Evolutionary conservation across 1,139 yeast species (phyloP).

Genomic region (Yamadazyma membranifaciens): DNA sequence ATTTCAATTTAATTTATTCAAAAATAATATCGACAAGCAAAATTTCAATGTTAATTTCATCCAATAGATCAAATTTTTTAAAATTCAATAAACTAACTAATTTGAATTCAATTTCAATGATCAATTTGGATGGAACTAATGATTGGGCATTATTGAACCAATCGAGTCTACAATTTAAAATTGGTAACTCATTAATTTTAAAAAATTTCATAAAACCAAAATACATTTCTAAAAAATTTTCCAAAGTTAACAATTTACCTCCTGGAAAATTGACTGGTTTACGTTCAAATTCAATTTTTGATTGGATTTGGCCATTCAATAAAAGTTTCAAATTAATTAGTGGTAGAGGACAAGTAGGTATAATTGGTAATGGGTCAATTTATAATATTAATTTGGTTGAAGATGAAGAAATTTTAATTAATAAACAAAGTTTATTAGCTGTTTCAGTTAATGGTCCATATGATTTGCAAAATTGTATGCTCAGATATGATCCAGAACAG

Average conservation of each 20-base stretch:
- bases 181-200: conserved; percentile 49
- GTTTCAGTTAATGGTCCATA: conserved; percentile 51
- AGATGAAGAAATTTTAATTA: conserved; percentile 50
- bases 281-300: conserved; percentile 1
- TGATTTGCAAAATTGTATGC: conserved; percentile 39
- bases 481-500: conserved; percentile 17
- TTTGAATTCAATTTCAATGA: conserved; percentile 18
- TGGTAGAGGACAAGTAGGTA: conserved; percentile 59
- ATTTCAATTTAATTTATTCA: conserved; percentile 42
- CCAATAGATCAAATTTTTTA: conserved; percentile 18
- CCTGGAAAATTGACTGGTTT: conserved; percentile 5
- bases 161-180: conserved; percentile 46
- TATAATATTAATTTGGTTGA: conserved; percentile 45
- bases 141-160: conserved; percentile 62
- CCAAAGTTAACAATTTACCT: conserved; percentile 15
- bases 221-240: conserved; percentile 33
- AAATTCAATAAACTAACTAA: conserved; percentile 17
- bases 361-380: conserved; percentile 58
- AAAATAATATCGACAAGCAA: conserved; percentile 49
- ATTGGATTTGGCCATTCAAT: conserved; percentile 7
- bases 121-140: conserved; percentile 52
- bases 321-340: conserved; percentile 46
- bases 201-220: conserved; percentile 39
- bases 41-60: conserved; percentile 38
- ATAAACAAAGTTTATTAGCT: conserved; percentile 48